phyloP scores from a whole-genome alignment of 176 grass and related monocot genomes.

The Neostapfia colusana region DNA sequence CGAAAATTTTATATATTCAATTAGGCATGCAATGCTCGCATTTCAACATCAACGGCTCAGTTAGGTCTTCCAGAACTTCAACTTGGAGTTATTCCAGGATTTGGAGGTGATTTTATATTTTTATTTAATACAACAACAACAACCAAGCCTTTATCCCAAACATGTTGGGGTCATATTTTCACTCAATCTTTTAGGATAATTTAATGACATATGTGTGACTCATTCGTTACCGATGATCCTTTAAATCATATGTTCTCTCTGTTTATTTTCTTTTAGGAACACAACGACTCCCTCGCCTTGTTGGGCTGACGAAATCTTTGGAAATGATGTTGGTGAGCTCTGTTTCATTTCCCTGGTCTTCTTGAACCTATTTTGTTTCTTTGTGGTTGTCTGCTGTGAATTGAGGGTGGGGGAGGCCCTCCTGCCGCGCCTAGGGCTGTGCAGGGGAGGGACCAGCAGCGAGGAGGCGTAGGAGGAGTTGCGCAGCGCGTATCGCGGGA shows the following conservation, averaged over 20 bases:
- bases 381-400: not conserved
- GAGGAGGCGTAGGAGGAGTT: too few relatives aligned
- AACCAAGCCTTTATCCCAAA: too few relatives aligned
- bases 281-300: constrained; percentile 87
- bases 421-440: too few relatives aligned
- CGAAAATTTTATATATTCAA: constrained; percentile 16
- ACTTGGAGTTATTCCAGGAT: constrained; percentile 83
- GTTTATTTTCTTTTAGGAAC: constrained; percentile 64
- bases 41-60: constrained; percentile 77
- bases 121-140: too few relatives aligned
- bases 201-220: not conserved
- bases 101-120: constrained; percentile 62
- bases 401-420: too few relatives aligned
- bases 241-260: not conserved
- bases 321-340: constrained; percentile 90
- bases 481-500: too few relatives aligned
- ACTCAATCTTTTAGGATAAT: not conserved
- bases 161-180: too few relatives aligned
- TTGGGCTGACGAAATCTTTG: constrained; percentile 83
- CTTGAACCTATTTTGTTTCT: constrained; percentile 14
- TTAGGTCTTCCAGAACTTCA: constrained; percentile 87
- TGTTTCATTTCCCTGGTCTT: not conserved
- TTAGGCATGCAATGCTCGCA: constrained; percentile 95
- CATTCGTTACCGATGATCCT: constrained; percentile 18
- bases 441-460: too few relatives aligned